Percentiles rank a stretch among this genome's conserved stretches.
phyloP scores from a whole-genome alignment of 2,329 filamentous ascomycete species.

The Alternaria infectoria region DNA sequence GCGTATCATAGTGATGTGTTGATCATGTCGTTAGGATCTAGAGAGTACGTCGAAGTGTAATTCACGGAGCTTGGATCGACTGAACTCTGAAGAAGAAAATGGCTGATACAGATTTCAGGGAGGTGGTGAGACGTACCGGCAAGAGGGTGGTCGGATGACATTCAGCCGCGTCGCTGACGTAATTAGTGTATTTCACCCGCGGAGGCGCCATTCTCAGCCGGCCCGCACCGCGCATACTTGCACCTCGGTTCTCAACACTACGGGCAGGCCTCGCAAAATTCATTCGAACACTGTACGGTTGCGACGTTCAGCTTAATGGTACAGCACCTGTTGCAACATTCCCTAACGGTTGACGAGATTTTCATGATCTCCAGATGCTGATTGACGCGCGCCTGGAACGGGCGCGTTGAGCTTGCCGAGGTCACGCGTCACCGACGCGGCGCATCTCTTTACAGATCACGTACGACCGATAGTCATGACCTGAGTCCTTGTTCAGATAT shows the following conservation, averaged over 20 bases:
- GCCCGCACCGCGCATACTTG: not conserved
- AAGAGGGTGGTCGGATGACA: not conserved
- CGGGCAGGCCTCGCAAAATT: not conserved
- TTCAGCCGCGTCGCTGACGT: not conserved
- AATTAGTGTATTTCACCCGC: not conserved
- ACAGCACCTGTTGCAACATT: not conserved
- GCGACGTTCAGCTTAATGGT: not conserved
- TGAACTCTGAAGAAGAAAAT: not conserved
- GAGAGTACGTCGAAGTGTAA: not conserved
- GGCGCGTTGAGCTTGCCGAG: not conserved
- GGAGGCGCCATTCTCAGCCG: not conserved
- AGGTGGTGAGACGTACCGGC: not conserved
- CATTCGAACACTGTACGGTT: not conserved
- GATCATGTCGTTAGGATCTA: not conserved
- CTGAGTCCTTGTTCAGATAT: not conserved
- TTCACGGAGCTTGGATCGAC: not conserved
- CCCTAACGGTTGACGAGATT: not conserved
- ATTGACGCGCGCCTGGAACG: not conserved
- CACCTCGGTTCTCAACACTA: not conserved
- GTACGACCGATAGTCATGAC: not conserved
- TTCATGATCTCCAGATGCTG: not conserved
- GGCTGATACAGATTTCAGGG: not conserved
- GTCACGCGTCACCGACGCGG: not conserved
- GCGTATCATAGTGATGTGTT: not conserved
- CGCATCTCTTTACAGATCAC: not conserved